Base-by-base conservation (phyloP, 305 asterid genomes). In the Fraxinus platypoda region DNA sequence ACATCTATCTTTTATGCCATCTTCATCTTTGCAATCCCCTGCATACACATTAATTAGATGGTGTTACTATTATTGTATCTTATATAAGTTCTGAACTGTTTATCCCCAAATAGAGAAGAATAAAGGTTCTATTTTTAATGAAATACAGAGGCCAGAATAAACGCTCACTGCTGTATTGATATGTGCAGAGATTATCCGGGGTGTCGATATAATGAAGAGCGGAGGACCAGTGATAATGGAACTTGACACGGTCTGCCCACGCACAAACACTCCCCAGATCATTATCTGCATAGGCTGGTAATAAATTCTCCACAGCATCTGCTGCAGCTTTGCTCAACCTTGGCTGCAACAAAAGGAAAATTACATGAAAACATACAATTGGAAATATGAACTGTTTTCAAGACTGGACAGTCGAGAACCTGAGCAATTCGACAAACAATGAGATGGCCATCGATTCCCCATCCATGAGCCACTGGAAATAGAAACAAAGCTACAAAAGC, bases 11-110 rank as follows among this genome's bases (percentile, higher is more conserved):
- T 64, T 79, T 77, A 74, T 80, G 15, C 99, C 99, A 84, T 89
- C 86, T 85, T 83, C 91, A 82, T 52, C 95, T 87, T 93, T 95
- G 92, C 99, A 95, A 52, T 95, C 98, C 90, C 98, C 98, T 95
- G 72, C 74, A 21, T 26, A 46, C 19, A 46, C 1, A 52, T 52
- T 28, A 41, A 3, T 30, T 30, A 12, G 21, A 70, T 13, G 72
- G 2, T 62, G 72, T 62, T 52, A 52, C 2, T 52, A 52, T 52
- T 52, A 5, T 17, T 52, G 62, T 52, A 52, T 52, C 62, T 52
- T 52, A 4, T 52, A 15, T 52, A 52, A 15, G 62, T 52, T 52
- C 23, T 52, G 19, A 15, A 52, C 23, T 4, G 62, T 17, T 52
- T 52, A 52, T 52, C 62, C 62, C 62, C 23, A 17, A 52, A 52